phyloP scores from a whole-genome alignment of 371 early-diverging fungal genomes.

The Gilbertella persicaria region DNA sequence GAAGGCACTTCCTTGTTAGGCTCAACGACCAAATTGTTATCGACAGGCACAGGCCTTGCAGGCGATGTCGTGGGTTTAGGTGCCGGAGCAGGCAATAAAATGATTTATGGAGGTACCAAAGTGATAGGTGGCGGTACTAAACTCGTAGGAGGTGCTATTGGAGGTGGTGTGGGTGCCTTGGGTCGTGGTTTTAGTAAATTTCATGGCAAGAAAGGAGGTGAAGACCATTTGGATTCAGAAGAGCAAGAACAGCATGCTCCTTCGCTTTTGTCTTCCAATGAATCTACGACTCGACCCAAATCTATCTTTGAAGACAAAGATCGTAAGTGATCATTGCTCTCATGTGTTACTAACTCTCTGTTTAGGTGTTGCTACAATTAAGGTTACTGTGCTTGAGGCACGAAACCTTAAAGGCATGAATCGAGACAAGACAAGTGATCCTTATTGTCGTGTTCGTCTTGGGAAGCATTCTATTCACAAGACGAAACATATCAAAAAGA shows the following conservation, averaged over 20 bases:
- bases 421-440: constrained; percentile 48
- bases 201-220: too few relatives aligned
- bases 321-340: constrained; percentile 6
- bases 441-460: constrained; percentile 43
- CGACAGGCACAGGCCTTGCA: constrained; percentile 19
- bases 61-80: constrained; percentile 23
- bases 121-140: constrained; percentile 26
- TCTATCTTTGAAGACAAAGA: constrained; percentile 21
- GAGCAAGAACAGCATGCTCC: background rate
- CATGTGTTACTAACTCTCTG: background rate
- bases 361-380: constrained; percentile 32
- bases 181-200: constrained; percentile 29
- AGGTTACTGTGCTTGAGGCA: constrained; percentile 46
- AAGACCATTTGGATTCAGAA: too few relatives aligned
- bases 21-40: constrained; percentile 19
- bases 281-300: constrained; percentile 8
- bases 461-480: constrained; percentile 62
- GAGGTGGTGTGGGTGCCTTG: constrained; percentile 24
- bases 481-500: constrained; percentile 73
- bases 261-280: constrained; percentile 5
- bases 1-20: constrained; percentile 24
- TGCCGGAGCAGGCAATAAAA: constrained; percentile 33
- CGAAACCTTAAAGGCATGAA: constrained; percentile 48
- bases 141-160: constrained; percentile 23
- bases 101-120: constrained; percentile 19